A percentile compares a stretch with the other conserved stretches of the same genome.
These are phyloP conservation scores for Echeveria elegans DNA, from an alignment of 164 flowering plant genomes.

Conservation along the genomic window DNA sequence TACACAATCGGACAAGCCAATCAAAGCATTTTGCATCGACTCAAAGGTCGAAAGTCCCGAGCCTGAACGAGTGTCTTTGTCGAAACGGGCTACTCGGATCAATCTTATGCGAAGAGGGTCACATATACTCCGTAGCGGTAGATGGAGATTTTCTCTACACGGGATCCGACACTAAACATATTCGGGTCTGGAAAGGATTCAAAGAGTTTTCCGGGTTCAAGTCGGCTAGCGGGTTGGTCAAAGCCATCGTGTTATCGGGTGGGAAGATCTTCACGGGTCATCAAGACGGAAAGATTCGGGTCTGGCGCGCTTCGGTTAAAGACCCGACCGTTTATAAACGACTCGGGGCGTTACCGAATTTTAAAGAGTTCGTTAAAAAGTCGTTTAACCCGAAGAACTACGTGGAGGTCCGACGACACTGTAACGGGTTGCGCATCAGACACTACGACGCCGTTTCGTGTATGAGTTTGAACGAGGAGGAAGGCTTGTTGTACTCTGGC, in stretches of 20 bases:
- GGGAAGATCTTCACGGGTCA: constrained; percentile 52
- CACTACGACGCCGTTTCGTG: constrained; percentile 57
- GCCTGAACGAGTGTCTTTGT: background rate
- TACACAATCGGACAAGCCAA: background rate
- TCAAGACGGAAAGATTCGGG: constrained; percentile 56
- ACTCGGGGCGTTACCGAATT: constrained; percentile 35
- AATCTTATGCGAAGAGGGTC: constrained; percentile 48
- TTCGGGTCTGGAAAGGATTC: constrained; percentile 47
- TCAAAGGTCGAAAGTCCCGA: background rate
- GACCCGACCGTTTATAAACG: constrained; percentile 23
- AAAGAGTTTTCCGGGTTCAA: constrained; percentile 46
- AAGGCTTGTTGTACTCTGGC: constrained; percentile 46
- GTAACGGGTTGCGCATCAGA: constrained; percentile 28
- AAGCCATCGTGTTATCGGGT: constrained; percentile 41
- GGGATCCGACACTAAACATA: constrained; percentile 50
- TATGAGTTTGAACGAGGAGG: constrained; percentile 39
- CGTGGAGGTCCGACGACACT: constrained; percentile 32
- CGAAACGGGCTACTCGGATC: constrained; percentile 41
- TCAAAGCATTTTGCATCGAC: background rate
- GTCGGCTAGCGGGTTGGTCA: constrained; percentile 45
- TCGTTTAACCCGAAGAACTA: constrained; percentile 55
- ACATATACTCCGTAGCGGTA: constrained; percentile 47
- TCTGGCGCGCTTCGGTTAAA: constrained; percentile 32
- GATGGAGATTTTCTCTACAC: constrained; percentile 40
- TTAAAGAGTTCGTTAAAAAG: constrained; percentile 33